These are phyloP conservation scores for Colletotrichum eleusines DNA, from an alignment of 2,329 filamentous ascomycete genomes.

Conservation along the genomic window DNA sequence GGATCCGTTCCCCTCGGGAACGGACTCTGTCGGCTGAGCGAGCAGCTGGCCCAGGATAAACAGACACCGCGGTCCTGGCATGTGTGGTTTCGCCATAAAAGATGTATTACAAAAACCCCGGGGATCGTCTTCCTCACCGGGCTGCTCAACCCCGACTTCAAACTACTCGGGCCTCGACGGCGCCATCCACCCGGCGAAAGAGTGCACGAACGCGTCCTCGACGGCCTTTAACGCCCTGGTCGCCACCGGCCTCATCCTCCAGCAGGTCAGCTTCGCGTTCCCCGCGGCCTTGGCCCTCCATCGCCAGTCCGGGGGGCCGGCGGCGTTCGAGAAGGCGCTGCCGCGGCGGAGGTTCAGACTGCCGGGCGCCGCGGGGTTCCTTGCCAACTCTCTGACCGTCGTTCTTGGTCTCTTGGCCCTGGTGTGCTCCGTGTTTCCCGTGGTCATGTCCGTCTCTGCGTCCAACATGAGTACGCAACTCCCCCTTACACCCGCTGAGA, in stretches of 20 bases:
- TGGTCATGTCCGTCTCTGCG: slow-evolving; percentile 22
- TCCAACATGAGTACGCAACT: slow-evolving; percentile 28
- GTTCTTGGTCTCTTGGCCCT: slow-evolving; percentile 14
- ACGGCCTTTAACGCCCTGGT: slow-evolving; percentile 38
- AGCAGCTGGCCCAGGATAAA: neutral
- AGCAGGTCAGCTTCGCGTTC: slow-evolving; percentile 36
- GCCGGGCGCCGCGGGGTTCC: neutral
- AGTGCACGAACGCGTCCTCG: slow-evolving; percentile 48
- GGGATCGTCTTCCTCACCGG: slow-evolving; percentile 54
- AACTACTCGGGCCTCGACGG: slow-evolving; percentile 54
- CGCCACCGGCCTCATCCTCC: slow-evolving; percentile 28
- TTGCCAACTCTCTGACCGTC: slow-evolving; percentile 21
- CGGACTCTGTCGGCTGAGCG: neutral
- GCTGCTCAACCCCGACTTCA: slow-evolving; percentile 52
- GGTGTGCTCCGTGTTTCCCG: slow-evolving; percentile 27
- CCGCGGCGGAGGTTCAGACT: slow-evolving; percentile 14
- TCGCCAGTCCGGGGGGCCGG: neutral
- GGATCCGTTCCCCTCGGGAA: too few relatives aligned
- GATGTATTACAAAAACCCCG: too few relatives aligned
- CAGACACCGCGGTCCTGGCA: neutral
- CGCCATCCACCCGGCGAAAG: slow-evolving; percentile 54
- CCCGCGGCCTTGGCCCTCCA: slow-evolving; percentile 20
- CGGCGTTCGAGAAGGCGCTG: slow-evolving; percentile 3
- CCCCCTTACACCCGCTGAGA: rapidly evolving
- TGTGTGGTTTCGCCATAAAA: neutral